Percentiles rank a stretch among this genome's conserved stretches.
These are phyloP conservation scores for Monascus purpureus DNA, from an alignment of 495 filamentous ascomycete genomes.

Conservation along the genomic window DNA sequence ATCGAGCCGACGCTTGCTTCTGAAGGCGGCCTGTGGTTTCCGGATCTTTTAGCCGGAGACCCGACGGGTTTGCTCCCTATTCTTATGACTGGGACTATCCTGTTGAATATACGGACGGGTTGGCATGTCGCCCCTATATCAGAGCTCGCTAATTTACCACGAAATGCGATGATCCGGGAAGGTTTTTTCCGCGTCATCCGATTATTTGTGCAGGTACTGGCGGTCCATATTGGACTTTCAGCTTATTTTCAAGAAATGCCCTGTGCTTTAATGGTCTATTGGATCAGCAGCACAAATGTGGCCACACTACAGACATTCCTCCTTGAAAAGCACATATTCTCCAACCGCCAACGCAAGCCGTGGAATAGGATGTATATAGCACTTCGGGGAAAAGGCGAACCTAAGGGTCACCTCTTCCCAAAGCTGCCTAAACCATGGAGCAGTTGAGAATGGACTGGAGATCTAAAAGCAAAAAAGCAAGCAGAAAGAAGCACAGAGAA, in stretches of 20 bases:
- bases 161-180: constrained; percentile 10
- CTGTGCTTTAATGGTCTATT: constrained; percentile 55
- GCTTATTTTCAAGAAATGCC: constrained; percentile 34
- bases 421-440: no score
- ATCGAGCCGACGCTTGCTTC: constrained; percentile 43
- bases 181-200: constrained; percentile 9
- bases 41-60: constrained; percentile 58
- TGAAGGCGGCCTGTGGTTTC: constrained; percentile 74
- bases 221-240: constrained; percentile 17
- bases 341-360: constrained; percentile 7
- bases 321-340: constrained; percentile 24
- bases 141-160: constrained; percentile 15
- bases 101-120: constrained; percentile 21
- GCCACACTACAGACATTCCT: constrained; percentile 24
- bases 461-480: no score
- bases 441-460: no score
- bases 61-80: constrained; percentile 52
- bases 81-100: constrained; percentile 28
- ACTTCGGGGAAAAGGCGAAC: constrained; percentile 5
- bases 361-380: constrained; percentile 10
- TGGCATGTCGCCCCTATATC: constrained; percentile 11
- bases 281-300: constrained; percentile 42
- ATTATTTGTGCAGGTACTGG: constrained; percentile 15
- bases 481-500: no score
- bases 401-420: constrained; percentile 5